Evolutionary conservation across 768 basidiomycete species (phyloP).

Genomic region (Trametes gibbosa): DNA sequence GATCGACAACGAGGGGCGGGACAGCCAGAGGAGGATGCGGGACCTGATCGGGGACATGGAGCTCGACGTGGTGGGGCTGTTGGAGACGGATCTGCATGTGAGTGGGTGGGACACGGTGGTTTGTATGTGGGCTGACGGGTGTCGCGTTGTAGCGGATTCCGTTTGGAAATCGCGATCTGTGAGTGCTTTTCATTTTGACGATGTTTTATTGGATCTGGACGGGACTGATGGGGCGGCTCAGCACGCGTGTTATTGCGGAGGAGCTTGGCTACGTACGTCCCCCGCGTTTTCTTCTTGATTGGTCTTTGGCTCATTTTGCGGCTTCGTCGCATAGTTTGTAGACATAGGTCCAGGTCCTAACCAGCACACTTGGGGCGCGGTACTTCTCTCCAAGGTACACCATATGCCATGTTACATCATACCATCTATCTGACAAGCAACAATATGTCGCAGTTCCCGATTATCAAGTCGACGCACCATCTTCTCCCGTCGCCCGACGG

Average conservation of each 20-base stretch:
- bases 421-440: neutral
- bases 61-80: constrained; percentile 78
- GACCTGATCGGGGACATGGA: constrained; percentile 73
- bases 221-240: constrained; percentile 26
- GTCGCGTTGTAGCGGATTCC: constrained; percentile 49
- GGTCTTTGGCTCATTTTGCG: neutral
- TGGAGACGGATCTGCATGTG: constrained; percentile 87
- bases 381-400: constrained; percentile 70
- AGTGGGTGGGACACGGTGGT: constrained; percentile 26
- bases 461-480: constrained; percentile 82
- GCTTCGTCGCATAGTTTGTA: constrained; percentile 53
- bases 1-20: constrained; percentile 66
- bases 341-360: constrained; percentile 89
- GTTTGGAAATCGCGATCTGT: constrained; percentile 87
- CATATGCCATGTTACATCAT: neutral
- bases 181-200: constrained; percentile 21
- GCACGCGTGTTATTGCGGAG: constrained; percentile 73
- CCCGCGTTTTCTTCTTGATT: too few species aligned
- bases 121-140: neutral
- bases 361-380: constrained; percentile 87
- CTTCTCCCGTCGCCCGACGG: constrained; percentile 83
- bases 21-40: constrained; percentile 68
- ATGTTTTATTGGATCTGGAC: neutral
- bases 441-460: constrained; percentile 62
- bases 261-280: constrained; percentile 75